These are phyloP conservation scores for Retiboletus fuscus DNA, from an alignment of 1,284 basidiomycete genomes.

Conservation along the genomic window DNA sequence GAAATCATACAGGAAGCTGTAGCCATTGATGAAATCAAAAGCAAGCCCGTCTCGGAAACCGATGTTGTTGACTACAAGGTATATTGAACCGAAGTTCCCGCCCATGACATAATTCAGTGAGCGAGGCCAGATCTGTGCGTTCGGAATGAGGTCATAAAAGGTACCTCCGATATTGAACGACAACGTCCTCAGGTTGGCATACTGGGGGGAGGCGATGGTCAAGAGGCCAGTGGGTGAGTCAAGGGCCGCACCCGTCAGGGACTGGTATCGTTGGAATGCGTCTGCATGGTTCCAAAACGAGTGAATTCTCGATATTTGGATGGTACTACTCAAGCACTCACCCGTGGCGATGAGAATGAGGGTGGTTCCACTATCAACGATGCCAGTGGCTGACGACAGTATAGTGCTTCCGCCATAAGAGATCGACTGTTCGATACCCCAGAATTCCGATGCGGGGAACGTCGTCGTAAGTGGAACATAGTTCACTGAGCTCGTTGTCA, in stretches of 20 bases:
- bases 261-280: conserved; percentile 63
- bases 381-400: conserved; percentile 57
- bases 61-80: conserved; percentile 58
- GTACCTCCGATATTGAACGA: conserved; percentile 52
- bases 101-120: conserved; percentile 57
- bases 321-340: conserved; percentile 36
- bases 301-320: not conserved
- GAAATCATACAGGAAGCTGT: conserved; percentile 49
- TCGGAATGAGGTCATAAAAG: conserved; percentile 56
- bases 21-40: conserved; percentile 51
- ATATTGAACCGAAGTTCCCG: conserved; percentile 54
- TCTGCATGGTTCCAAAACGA: conserved; percentile 46
- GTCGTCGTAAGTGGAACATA: conserved; percentile 69
- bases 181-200: conserved; percentile 54
- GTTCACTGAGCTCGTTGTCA: conserved; percentile 58
- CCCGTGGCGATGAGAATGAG: conserved; percentile 56
- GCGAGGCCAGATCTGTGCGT: conserved; percentile 69
- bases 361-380: conserved; percentile 71
- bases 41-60: conserved; percentile 48
- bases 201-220: conserved; percentile 54
- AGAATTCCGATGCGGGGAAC: conserved; percentile 59
- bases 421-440: conserved; percentile 67
- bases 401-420: conserved; percentile 57
- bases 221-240: conserved; percentile 60
- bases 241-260: conserved; percentile 63